These are phyloP conservation scores for Colletotrichum shisoi DNA, from an alignment of 2,329 filamentous ascomycete genomes.

Conservation along the genomic window DNA sequence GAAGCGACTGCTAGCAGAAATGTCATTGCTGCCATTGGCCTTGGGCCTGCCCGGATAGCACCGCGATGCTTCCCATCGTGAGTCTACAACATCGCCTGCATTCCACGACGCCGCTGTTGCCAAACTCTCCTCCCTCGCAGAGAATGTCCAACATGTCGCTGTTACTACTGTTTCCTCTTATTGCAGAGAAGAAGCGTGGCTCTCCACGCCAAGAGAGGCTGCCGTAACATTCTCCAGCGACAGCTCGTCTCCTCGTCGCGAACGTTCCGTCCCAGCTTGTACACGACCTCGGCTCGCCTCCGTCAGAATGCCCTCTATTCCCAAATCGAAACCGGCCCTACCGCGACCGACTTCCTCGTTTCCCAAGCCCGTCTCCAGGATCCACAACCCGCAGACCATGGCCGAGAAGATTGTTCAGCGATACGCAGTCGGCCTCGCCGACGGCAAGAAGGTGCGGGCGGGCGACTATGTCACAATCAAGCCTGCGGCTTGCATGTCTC, in stretches of 20 bases:
- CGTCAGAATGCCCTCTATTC: slow-evolving; percentile 68
- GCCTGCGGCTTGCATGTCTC: slow-evolving; percentile 78
- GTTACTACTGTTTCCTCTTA: neutral
- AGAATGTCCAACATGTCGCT: neutral
- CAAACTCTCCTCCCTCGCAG: too few relatives aligned
- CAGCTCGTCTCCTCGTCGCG: slow-evolving; percentile 23
- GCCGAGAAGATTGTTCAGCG: slow-evolving; percentile 92
- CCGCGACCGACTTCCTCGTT: slow-evolving; percentile 61
- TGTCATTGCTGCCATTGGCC: neutral
- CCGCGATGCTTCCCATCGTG: slow-evolving; percentile 37
- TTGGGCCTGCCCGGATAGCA: slow-evolving; percentile 2
- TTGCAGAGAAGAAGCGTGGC: slow-evolving; percentile 45
- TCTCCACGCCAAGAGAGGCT: slow-evolving; percentile 43
- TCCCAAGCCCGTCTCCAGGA: slow-evolving; percentile 57
- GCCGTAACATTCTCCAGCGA: slow-evolving; percentile 60
- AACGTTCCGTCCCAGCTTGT: slow-evolving; percentile 26
- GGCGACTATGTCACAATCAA: slow-evolving; percentile 84
- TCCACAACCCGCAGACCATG: slow-evolving; percentile 72
- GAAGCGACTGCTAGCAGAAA: neutral
- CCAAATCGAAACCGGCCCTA: slow-evolving; percentile 63
- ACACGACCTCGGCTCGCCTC: slow-evolving; percentile 37
- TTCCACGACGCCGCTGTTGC: neutral
- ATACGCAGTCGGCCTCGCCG: slow-evolving; percentile 76
- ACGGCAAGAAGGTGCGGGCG: slow-evolving; percentile 76
- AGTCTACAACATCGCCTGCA: slow-evolving; percentile 1